Percentiles rank a stretch among this genome's conserved stretches.
Evolutionary conservation across 1,284 basidiomycete species (phyloP).

Genomic region (Kwoniella shivajii): DNA sequence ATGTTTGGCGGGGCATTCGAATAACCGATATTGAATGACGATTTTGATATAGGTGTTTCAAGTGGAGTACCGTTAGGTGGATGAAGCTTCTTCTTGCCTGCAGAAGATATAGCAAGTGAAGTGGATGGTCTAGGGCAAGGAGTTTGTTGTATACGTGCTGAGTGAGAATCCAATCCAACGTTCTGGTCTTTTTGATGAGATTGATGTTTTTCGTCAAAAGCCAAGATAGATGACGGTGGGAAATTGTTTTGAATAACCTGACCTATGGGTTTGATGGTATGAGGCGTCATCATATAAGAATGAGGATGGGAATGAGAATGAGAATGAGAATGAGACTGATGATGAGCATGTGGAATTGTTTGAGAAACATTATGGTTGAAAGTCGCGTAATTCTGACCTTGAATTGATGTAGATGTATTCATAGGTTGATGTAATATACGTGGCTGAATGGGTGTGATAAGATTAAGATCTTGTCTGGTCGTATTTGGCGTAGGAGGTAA

Average conservation of each 20-base stretch:
- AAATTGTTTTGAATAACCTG: background rate
- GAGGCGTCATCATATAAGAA: conserved; percentile 5
- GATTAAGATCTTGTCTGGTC: conserved; percentile 12
- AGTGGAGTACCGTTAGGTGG: conserved; percentile 3
- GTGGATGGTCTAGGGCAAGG: conserved; percentile 12
- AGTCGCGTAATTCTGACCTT: too few relatives aligned
- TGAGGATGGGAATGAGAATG: conserved; percentile 3
- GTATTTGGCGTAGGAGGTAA: conserved; percentile 15
- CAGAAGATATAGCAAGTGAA: background rate
- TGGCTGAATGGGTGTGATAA: conserved; percentile 14
- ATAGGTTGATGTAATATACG: conserved; percentile 15
- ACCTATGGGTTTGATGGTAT: background rate
- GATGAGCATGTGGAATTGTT: background rate
- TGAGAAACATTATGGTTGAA: background rate
- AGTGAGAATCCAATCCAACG: background rate
- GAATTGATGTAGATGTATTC: background rate
- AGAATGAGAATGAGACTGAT: background rate
- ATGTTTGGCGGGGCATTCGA: background rate
- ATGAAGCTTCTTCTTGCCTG: background rate
- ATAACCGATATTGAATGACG: conserved; percentile 1
- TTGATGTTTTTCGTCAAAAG: background rate
- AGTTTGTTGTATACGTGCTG: conserved; percentile 9
- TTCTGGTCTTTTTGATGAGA: background rate
- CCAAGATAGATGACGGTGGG: background rate
- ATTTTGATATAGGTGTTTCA: background rate